Base-by-base conservation (phyloP, 257 asterid species). In the Leonotis leonurus region DNA sequence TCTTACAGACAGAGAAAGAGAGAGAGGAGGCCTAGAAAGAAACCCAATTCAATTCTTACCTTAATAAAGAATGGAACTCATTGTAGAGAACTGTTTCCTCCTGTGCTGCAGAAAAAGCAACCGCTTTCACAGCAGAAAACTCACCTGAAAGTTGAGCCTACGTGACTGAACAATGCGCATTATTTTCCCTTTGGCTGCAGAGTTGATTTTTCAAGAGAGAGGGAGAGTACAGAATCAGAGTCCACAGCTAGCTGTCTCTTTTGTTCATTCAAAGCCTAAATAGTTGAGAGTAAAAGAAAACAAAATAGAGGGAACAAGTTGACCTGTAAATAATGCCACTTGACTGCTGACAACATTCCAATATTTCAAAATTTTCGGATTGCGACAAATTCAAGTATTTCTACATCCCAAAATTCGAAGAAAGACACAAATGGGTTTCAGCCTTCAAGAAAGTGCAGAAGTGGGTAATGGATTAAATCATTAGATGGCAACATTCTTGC, bases 191-290 rank as follows among this genome's bases (percentile, higher is more conserved):
- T 62, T 39, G 66, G 46, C 45, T 50, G 65, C 65, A 46, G 60
- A 68, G 33, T 49, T 57, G 54, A 62, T 50, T 57, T 27, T 36
- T 60, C 26, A 25, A 62, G 48, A 51, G 70, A 51, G 14, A 45
- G 40, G 36, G 65, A 56, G 69, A 27, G 54, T 44, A 35, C 63
- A 44, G 54, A 41, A 56, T 40, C 77, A 70, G 73, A 56, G 72
- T 62, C 35, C 64, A 62, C 77, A 62, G 75, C n/a, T n/a, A n/a
- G n/a, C 73, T 75, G 76, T 62, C 76, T 48, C 53, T 69, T 74
- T 70, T 65, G 52, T 37, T 61, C 30, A 60, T 62, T 70, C 72
- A 69, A 74, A n/a, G 63, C 71, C 39, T n/a, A n/a, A 60, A 43
- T n/a, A 41, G 56, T 61, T 36, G 72, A 71, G 35, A 53, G 11